These are phyloP conservation scores for Lactarius indigo DNA, from an alignment of 768 basidiomycete species.

Conservation along the genomic window DNA sequence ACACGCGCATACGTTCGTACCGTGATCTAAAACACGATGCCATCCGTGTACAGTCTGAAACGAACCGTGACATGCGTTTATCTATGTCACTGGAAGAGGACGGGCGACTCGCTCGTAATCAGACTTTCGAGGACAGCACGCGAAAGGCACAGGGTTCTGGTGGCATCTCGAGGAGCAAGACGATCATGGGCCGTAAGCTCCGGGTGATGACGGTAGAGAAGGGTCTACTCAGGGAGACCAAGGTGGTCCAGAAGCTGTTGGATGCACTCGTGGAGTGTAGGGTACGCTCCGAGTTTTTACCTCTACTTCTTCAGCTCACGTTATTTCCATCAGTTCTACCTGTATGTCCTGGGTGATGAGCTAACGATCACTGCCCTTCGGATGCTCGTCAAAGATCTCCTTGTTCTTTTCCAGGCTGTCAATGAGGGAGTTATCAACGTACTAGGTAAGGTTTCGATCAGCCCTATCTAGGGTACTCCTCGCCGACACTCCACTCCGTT, in stretches of 20 bases:
- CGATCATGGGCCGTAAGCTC: too few species aligned
- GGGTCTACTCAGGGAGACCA: constrained; percentile 88
- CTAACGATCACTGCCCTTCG: constrained; percentile 82
- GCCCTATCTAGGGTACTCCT: constrained; percentile 30
- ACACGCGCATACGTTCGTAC: constrained; percentile 83
- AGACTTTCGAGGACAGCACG: too few species aligned
- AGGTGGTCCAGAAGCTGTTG: constrained; percentile 85
- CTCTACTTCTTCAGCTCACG: constrained; percentile 5
- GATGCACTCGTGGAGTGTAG: constrained; percentile 84
- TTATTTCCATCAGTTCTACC: constrained; percentile 64
- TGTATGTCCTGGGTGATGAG: constrained; percentile 91
- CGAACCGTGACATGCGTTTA: too few species aligned
- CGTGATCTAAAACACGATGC: constrained; percentile 91
- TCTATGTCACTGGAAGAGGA: too few species aligned
- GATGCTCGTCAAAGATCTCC: too few species aligned
- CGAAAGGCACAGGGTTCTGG: too few species aligned
- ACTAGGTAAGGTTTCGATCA: constrained; percentile 45
- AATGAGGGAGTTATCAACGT: constrained; percentile 92
- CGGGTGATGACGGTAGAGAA: constrained; percentile 94
- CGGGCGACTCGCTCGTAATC: too few species aligned
- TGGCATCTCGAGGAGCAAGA: too few species aligned
- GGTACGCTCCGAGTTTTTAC: constrained; percentile 47
- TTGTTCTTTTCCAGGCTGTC: too few species aligned
- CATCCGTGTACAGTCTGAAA: constrained; percentile 88
- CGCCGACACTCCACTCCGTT: background rate